Conservation (phyloP, 176 grass and related monocot genomes). For the Ampelocalamus luodianensis region DNA sequence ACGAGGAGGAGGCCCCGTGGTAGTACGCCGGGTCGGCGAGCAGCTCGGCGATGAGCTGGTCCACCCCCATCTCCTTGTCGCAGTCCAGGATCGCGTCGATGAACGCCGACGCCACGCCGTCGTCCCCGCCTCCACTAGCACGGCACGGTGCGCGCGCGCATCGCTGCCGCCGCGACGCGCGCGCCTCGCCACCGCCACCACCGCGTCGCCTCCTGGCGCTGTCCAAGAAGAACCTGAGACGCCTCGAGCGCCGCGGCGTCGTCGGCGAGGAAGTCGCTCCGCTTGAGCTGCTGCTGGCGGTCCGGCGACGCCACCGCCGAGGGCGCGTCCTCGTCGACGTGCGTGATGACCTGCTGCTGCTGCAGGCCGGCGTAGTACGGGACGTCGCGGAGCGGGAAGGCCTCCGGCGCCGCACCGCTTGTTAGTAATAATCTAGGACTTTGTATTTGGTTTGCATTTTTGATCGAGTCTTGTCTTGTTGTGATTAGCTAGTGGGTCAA, state of each 20-base stretch:
- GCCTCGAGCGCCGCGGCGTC: conserved; percentile 6
- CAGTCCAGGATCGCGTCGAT: conserved; percentile 86
- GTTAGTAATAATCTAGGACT: too few species aligned
- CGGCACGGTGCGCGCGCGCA: too few species aligned
- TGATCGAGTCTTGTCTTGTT: too few species aligned
- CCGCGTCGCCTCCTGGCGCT: too few species aligned
- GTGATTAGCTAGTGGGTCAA: too few species aligned
- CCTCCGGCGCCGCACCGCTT: not conserved
- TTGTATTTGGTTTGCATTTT: too few species aligned
- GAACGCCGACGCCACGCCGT: conserved; percentile 65
- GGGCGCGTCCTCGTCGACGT: conserved; percentile 38
- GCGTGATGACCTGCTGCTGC: conserved; percentile 37
- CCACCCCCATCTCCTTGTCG: conserved; percentile 70
- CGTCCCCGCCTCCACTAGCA: conserved; percentile 23
- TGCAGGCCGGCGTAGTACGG: conserved; percentile 38
- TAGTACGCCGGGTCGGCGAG: conserved; percentile 56
- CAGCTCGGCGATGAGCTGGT: conserved; percentile 61
- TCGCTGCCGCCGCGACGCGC: too few species aligned
- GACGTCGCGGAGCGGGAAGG: conserved; percentile 50
- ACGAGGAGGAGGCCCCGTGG: conserved; percentile 31
- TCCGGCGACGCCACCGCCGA: conserved; percentile 21
- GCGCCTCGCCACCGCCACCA: conserved; percentile 4
- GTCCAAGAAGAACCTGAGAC: too few species aligned
- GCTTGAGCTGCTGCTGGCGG: conserved; percentile 9
- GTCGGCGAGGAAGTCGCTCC: conserved; percentile 52